A percentile compares a stretch with the other conserved stretches of the same genome.
phyloP scores from a whole-genome alignment of 495 filamentous ascomycete genomes.

The Saxophila tyrrhenica region DNA sequence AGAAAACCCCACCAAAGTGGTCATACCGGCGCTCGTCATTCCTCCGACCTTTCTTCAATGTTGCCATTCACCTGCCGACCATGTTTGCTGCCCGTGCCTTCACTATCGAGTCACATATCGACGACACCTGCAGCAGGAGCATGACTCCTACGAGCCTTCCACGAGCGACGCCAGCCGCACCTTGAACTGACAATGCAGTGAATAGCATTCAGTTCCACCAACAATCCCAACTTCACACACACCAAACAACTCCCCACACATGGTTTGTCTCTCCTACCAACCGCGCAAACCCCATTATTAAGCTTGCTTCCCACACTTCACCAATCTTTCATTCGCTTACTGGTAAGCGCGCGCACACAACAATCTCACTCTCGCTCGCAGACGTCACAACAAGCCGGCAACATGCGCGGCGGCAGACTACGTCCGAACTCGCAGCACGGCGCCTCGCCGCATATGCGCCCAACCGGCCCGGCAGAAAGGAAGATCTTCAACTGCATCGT shows the following conservation, averaged over 20 bases:
- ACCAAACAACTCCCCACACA: background rate
- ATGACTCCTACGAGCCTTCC: background rate
- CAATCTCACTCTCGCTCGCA: slow-evolving; percentile 6
- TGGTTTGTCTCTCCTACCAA: background rate
- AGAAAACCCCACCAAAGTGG: too few species aligned
- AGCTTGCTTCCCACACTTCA: background rate
- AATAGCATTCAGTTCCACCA: background rate
- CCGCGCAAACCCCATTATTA: background rate
- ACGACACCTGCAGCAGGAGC: background rate
- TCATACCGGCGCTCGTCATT: background rate
- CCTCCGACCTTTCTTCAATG: background rate
- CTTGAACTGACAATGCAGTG: background rate
- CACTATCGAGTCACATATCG: background rate
- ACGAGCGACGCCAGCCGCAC: background rate
- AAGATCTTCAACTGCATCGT: slow-evolving; percentile 65
- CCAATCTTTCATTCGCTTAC: background rate
- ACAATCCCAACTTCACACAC: background rate
- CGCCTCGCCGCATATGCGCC: slow-evolving; percentile 13
- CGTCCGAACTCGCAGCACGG: slow-evolving; percentile 16
- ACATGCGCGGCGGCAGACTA: slow-evolving; percentile 10
- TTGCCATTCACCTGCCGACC: background rate
- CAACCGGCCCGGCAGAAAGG: slow-evolving; percentile 31
- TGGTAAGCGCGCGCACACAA: background rate
- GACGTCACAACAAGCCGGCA: slow-evolving; percentile 7
- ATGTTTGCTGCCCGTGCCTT: background rate